Evolutionary conservation across 129 eudicot species (phyloP).

Genomic region (Helianthus annuus): DNA sequence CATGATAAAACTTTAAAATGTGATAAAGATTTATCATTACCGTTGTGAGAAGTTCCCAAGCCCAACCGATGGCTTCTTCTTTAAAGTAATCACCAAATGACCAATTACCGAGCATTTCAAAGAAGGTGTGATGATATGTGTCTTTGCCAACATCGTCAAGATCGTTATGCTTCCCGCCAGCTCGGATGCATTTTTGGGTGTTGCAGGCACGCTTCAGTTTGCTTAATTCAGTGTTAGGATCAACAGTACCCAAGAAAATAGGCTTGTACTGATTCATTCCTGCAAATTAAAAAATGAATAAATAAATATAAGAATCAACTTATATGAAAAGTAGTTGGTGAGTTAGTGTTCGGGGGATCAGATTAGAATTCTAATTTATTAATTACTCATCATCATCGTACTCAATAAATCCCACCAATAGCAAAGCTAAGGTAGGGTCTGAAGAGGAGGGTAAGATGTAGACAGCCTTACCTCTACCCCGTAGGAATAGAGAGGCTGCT

Average conservation of each 20-base stretch:
- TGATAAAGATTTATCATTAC: constrained; percentile 31
- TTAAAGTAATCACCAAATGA: constrained; percentile 96
- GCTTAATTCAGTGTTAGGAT: constrained; percentile 80
- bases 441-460: too few species aligned
- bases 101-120: constrained; percentile 99
- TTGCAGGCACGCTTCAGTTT: constrained; percentile 91
- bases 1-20: background rate
- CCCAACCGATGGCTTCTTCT: constrained; percentile 86
- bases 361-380: background rate
- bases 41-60: constrained; percentile 92
- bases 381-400: background rate
- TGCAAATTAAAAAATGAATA: constrained; percentile 15
- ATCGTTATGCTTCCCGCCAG: constrained; percentile 98
- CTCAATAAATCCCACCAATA: too few species aligned
- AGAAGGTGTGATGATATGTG: constrained; percentile 95
- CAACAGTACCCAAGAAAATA: constrained; percentile 83
- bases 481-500: too few species aligned
- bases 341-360: background rate
- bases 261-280: constrained; percentile 99
- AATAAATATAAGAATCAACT: background rate
- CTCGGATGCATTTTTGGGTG: constrained; percentile 91
- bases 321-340: background rate
- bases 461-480: too few species aligned
- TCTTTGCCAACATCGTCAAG: constrained; percentile 99
- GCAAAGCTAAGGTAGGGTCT: too few species aligned